Evolutionary conservation across 2,329 filamentous ascomycete genomes (phyloP), one percentile per base, ranked within the genome.

Genomic region (Cladosporium sphaerospermum): DNA sequence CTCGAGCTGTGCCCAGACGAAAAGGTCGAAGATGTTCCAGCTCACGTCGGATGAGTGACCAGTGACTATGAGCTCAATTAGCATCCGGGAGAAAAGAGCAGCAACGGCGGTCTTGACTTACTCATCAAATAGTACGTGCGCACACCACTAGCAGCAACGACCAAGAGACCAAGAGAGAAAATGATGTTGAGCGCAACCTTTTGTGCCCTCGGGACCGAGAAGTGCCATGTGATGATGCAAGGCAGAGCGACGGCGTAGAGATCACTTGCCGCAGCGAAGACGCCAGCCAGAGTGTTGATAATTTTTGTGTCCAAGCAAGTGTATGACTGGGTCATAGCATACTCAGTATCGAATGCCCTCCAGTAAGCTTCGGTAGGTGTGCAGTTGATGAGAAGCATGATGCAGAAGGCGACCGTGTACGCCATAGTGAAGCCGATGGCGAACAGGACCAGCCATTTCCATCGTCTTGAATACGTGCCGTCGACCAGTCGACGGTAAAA

Each of bases 161-260:
- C 73, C 67, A 77, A 62, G 4, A 75, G 64, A 1, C 75, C 71
- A 6, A 74, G 53, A 3, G 64, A 72, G 65, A 73, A 68, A 59
- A 77, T 68, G 39, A 73, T 70, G 41, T 75, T 72, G 3, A 75
- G 60, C 0, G 68, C 72, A 31, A 74, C 52, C 58, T 74, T 76
- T 58, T 77, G 74, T n/a, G 67, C 63, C 16, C 54, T 60, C 2
- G 72, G 66, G 39, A 78, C 68, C 31, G 70, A 65, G 5, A 77
- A 62, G n/a, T 73, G 70, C 63, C 70, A 67, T 7, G 76, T 70
- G 34, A 77, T 68, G 19, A 75, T 66, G 9, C 73, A 62, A 0
- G 75, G 75, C 18, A 77, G 59, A 2, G 65, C 59, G 39, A 70
- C 69, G 3, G 72, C 66, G 54, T 74, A 61, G 6, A 75, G 59